Base-by-base conservation (phyloP, 106 monocot species). In the Dendrobium nobile region DNA sequence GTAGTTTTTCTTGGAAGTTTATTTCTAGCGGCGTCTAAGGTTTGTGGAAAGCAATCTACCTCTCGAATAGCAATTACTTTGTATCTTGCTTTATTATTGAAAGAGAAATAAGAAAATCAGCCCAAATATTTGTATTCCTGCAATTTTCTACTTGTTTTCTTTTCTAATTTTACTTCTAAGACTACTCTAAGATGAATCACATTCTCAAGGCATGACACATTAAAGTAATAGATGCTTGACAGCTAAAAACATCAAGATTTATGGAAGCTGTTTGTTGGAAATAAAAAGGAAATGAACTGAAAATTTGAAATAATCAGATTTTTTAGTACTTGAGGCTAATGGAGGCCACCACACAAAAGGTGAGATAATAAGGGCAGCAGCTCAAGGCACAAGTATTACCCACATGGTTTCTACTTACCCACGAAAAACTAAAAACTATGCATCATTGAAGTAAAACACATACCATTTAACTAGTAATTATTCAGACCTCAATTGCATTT, bases 401-500 rank as follows among this genome's bases (percentile, higher is more conserved):
- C 42, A 41, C 33, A 19, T 43, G 74, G 40, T 41, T 18, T 5
- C 5, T 43, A 43, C 33, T 74, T 18, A 41, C 70, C 70, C 33
- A 74, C 5, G 41, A 15, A 13, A 74, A 74, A 19, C 37, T 43
- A 43, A 19, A 74, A 74, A 31, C 7, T 70, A 15, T 37, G 37
- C 33, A 43, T 17, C 41, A 41, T 18, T 5, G n/a, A 42, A 43
- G 40, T 33, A 74, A 74, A 74, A 74, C 20, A 3, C 20, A 61
- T 61, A 82, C 82, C 82, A n/a, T 82, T 82, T n/a, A 82, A 72
- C 47, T 88, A 3, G 70, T 84, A n/a, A 42, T 78, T 73, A 43
- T 88, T 84, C 27, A 91, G 81, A 56, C 83, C 42, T 86, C 75
- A 65, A 78, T 78, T 18, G 82, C 82, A 33, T 82, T 47, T 28